Percentiles rank a stretch among this genome's conserved stretches.
Evolutionary conservation across 1,284 basidiomycete genomes (phyloP).

Genomic region (Fomitopsis betulina): DNA sequence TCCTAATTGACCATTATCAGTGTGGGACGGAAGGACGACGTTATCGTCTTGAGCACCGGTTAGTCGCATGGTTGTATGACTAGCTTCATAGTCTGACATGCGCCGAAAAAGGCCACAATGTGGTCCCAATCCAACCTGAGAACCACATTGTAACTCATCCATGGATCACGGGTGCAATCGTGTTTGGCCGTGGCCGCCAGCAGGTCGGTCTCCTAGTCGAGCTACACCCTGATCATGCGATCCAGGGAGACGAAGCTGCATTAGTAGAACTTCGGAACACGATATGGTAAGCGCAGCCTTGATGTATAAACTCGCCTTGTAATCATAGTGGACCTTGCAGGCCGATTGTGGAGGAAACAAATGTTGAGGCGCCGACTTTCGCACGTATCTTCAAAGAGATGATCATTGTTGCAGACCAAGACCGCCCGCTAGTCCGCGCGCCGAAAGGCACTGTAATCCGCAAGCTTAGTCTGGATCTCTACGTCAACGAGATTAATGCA

Average conservation of each 20-base stretch:
- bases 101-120: slow-evolving; percentile 14
- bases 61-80: not conserved
- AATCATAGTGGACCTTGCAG: slow-evolving; percentile 16
- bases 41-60: slow-evolving; percentile 18
- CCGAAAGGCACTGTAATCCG: slow-evolving; percentile 26
- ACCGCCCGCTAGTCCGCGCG: slow-evolving; percentile 26
- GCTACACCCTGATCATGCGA: slow-evolving; percentile 15
- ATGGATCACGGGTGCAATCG: slow-evolving; percentile 24
- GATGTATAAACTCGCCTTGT: not conserved
- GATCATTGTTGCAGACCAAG: slow-evolving; percentile 23
- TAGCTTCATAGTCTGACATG: not conserved
- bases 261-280: slow-evolving; percentile 24
- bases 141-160: slow-evolving; percentile 24
- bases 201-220: slow-evolving; percentile 35
- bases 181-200: slow-evolving; percentile 36
- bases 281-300: slow-evolving; percentile 27
- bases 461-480: slow-evolving; percentile 18
- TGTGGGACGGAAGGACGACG: slow-evolving; percentile 21
- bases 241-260: slow-evolving; percentile 18
- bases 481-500: slow-evolving; percentile 26
- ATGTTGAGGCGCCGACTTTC: slow-evolving; percentile 28
- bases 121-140: slow-evolving; percentile 29
- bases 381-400: slow-evolving; percentile 34
- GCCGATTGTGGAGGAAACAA: slow-evolving; percentile 29
- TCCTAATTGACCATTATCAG: slow-evolving; percentile 1